Evolutionary conservation across 768 basidiomycete genomes (phyloP).

Genomic region (Leccinum boreale): DNA sequence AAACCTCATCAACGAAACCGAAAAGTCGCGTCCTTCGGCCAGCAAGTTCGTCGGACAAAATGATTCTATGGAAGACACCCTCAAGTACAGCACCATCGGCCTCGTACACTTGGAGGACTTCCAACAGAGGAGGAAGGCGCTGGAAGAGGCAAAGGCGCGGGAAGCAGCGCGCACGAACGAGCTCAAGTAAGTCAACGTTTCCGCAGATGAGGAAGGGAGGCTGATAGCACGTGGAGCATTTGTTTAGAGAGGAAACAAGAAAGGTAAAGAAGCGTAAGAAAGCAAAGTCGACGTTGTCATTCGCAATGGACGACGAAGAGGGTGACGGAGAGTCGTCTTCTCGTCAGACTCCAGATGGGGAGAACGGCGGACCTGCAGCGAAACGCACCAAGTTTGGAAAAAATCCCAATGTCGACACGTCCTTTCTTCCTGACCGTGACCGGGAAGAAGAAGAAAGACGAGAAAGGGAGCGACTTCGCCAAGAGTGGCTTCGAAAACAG

Average conservation of each 20-base stretch:
- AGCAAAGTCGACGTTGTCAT: slow-evolving; percentile 85
- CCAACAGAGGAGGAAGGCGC: slow-evolving; percentile 79
- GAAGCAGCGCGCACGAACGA: slow-evolving; percentile 84
- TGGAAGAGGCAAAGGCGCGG: slow-evolving; percentile 88
- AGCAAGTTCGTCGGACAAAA: slow-evolving; percentile 92
- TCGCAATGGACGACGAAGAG: slow-evolving; percentile 82
- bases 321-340: slow-evolving; percentile 40
- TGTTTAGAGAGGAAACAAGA: slow-evolving; percentile 84
- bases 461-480: slow-evolving; percentile 82
- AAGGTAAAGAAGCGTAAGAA: slow-evolving; percentile 94
- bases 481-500: slow-evolving; percentile 82
- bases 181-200: slow-evolving; percentile 69
- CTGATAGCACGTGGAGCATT: slow-evolving; percentile 78
- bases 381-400: slow-evolving; percentile 86
- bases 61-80: slow-evolving; percentile 90
- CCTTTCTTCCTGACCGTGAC: slow-evolving; percentile 96
- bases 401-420: slow-evolving; percentile 96
- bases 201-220: slow-evolving; percentile 35
- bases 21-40: slow-evolving; percentile 83
- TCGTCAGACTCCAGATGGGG: slow-evolving; percentile 37
- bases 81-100: slow-evolving; percentile 90
- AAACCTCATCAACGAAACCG: slow-evolving; percentile 81
- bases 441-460: slow-evolving; percentile 90
- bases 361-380: slow-evolving; percentile 43
- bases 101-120: slow-evolving; percentile 92